Base-by-base conservation (phyloP, 495 filamentous ascomycete species). In the Venustampulla echinocandica region DNA sequence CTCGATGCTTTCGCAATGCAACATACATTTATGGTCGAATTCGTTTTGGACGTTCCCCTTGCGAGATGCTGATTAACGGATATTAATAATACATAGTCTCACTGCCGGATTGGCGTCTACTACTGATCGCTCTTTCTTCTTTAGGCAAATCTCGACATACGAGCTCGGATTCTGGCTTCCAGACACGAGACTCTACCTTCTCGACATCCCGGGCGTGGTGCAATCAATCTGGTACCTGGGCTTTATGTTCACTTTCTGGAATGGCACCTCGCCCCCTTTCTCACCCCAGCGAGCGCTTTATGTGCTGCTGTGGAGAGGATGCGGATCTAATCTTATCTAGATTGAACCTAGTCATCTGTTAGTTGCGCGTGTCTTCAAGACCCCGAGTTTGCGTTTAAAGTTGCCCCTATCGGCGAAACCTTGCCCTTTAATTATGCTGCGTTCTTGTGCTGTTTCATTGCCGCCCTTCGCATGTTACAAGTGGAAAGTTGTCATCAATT, bases 41-140 rank as follows among this genome's bases (percentile, higher is more conserved):
- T 30, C 28, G 32, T 20, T 17, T 38, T 18, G 11, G 27, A 18
- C 20, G 7, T n/a, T 18, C 34, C 14, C 7, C 42, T n/a, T n/a
- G n/a, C n/a, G n/a, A n/a, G n/a, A n/a, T n/a, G 28, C 28, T 28
- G 0, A 54, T 46, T 17, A 42, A 23, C 23, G 10, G 21, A 33
- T 46, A 24, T 7, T 25, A 27, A 15, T 9, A 25, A 20, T 19
- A 9, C 24, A 17, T 18, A 6, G 5, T 33, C 30, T 11, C 15
- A n/a, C 30, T 45, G 24, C 35, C 18, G 11, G 41, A 19, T 42
- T 49, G 46, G 46, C 37, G 17, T 50, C 28, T 30, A 10, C 33
- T 51, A 22, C 41, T 45, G 27, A 44, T 45, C 20, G 33, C 42
- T 21, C 33, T 10, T 51, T 51, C 48, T 51, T 22, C 24, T 40